These are phyloP conservation scores for Fusarium sp. DNA, from an alignment of 2,329 filamentous ascomycete genomes.

Conservation along the genomic window DNA sequence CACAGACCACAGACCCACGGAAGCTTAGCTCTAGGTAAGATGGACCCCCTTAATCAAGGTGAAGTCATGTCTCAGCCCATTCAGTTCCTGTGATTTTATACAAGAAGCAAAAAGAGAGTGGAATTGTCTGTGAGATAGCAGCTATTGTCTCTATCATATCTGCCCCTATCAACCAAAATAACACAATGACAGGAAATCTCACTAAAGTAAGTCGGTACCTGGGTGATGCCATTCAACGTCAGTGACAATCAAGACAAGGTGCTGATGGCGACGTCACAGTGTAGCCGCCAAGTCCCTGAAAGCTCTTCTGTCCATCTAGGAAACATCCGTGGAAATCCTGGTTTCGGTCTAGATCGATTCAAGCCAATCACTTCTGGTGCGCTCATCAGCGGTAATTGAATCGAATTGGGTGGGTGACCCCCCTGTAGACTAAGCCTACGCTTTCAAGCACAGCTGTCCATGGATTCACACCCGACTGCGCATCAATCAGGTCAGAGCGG, in stretches of 20 bases:
- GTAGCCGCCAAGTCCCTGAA: constrained; percentile 42
- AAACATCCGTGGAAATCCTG: constrained; percentile 30
- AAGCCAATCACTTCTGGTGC: constrained; percentile 13
- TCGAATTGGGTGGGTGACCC: background rate
- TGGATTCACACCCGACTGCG: constrained; percentile 2
- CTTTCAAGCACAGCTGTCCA: constrained; percentile 10
- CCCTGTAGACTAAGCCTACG: background rate
- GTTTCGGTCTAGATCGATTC: constrained; percentile 37
- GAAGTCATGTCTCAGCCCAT: constrained; percentile 49
- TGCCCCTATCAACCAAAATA: background rate
- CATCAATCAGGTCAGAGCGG: constrained; percentile 1
- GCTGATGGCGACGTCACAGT: constrained; percentile 43
- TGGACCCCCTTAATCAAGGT: constrained; percentile 35
- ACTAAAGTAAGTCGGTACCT: background rate
- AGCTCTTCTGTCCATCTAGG: constrained; percentile 7
- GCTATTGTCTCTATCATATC: background rate
- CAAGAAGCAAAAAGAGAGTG: constrained; percentile 6
- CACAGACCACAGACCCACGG: background rate
- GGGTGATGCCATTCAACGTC: constrained; percentile 20
- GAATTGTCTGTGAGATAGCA: background rate
- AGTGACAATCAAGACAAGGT: constrained; percentile 27
- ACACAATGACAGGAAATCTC: background rate
- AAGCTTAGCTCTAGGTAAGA: constrained; percentile 36
- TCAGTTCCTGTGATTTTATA: constrained; percentile 2
- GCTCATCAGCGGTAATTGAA: constrained; percentile 25